Evolutionary conservation across 768 basidiomycete species (phyloP), one percentile per base, ranked within the genome.

Genomic region (Auricularia sp.): DNA sequence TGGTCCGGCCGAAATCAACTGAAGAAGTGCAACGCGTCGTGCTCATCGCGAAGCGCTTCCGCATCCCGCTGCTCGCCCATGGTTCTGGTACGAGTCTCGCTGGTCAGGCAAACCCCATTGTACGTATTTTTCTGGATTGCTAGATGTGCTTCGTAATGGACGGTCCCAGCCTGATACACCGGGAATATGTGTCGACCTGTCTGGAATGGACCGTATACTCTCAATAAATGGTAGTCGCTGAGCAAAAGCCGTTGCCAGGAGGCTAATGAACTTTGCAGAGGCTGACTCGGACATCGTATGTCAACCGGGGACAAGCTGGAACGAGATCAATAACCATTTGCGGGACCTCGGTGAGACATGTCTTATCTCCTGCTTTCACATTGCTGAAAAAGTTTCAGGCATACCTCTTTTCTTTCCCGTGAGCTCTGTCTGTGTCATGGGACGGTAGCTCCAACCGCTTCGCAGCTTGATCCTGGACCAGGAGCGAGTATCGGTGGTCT

Each of bases 331-430:
- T 66, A 83, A 83, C n/a, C 77, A 77, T 2, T 74, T 94, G 36
- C 79, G 79, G 66, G 79, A 85, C 60, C 81, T 87, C 73, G 87
- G 86, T 79, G 65, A 7, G 66, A 36, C 14, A 34, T 63, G 34
- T 14, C 14, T 36, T 11, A 29, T 60, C 23, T 36, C 58, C n/a
- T 29, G 29, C 29, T 29, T 29, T 29, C 29, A 29, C 29, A 29
- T 29, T 29, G 29, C 29, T 14, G 53, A 43, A 29, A 67, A 23
- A 21, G 2, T 14, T n/a, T 29, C 64, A 86, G 86, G 84, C 3
- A 87, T 91, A 60, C 86, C 87, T 1, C 71, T 95, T 10, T 93
- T 94, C 77, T 93, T 93, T 71, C 92, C 92, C 0, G 87, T 91
- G 80, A 51, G 47, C 47, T 70, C 12, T 44, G 18, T 16, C 12